Conservation (phyloP, 2,329 filamentous ascomycete species). For the Tolypocladium cylindrosporum region DNA sequence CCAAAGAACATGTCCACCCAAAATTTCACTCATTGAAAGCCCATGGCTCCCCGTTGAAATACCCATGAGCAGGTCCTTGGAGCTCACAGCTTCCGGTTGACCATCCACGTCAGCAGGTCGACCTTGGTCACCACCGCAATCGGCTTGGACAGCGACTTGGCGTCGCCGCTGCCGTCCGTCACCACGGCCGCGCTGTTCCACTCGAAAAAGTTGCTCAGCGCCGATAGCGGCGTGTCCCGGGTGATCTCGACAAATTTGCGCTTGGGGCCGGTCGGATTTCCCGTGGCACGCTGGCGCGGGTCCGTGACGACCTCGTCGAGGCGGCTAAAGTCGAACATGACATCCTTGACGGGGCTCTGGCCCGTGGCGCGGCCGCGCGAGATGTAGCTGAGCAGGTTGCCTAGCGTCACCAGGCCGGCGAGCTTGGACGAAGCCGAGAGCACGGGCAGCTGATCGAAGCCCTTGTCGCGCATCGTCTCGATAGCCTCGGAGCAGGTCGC, state of each 20-base stretch:
- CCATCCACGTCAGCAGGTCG: slow-evolving; percentile 85
- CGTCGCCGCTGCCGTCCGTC: slow-evolving; percentile 58
- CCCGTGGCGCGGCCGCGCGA: slow-evolving; percentile 70
- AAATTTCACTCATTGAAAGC: background rate
- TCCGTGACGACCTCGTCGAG: slow-evolving; percentile 89
- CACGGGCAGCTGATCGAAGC: slow-evolving; percentile 95
- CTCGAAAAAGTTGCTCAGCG: slow-evolving; percentile 87
- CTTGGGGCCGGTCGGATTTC: slow-evolving; percentile 31
- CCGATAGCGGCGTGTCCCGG: slow-evolving; percentile 71
- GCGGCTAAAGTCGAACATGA: slow-evolving; percentile 94
- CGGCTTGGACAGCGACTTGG: slow-evolving; percentile 57
- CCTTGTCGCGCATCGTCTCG: slow-evolving; percentile 96
- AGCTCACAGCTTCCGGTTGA: slow-evolving; percentile 45
- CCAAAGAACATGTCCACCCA: background rate
- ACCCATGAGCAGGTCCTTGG: background rate
- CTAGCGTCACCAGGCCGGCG: slow-evolving; percentile 86
- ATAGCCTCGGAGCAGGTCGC: slow-evolving; percentile 77
- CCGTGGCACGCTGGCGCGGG: slow-evolving; percentile 50
- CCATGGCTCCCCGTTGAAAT: slow-evolving; percentile 22
- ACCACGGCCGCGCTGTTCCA: slow-evolving; percentile 97
- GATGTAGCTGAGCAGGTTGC: slow-evolving; percentile 87
- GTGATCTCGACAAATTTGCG: slow-evolving; percentile 91
- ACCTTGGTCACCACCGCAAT: slow-evolving; percentile 94
- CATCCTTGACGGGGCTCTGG: slow-evolving; percentile 64
- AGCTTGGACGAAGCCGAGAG: slow-evolving; percentile 61